Conservation (phyloP, 805 yeast genomes). For the Brettanomyces bruxellensis region DNA sequence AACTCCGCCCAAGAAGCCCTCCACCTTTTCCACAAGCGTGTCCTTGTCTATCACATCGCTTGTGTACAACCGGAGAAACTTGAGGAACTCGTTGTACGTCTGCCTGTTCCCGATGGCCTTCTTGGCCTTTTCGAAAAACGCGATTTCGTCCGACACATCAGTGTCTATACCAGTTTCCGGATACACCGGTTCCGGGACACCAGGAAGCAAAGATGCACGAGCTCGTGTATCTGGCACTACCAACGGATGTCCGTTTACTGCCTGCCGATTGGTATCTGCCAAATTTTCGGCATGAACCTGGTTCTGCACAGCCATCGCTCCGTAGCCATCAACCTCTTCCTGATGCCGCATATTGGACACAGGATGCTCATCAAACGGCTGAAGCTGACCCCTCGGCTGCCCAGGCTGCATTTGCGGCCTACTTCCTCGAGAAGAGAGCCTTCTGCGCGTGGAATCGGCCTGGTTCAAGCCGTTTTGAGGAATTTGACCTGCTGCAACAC, state of each 20-base stretch:
- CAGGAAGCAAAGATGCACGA: constrained; percentile 70
- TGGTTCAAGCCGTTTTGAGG: constrained; percentile 4
- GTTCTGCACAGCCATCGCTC: constrained; percentile 6
- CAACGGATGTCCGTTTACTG: constrained; percentile 8
- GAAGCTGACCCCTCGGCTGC: constrained; percentile 10
- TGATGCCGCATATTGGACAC: constrained; percentile 34
- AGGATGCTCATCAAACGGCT: constrained; percentile 34
- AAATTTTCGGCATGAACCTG: background rate
- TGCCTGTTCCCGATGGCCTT: constrained; percentile 82
- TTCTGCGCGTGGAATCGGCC: constrained; percentile 7
- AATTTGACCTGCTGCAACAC: constrained; percentile 10
- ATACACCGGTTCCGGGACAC: constrained; percentile 76
- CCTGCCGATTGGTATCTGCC: background rate
- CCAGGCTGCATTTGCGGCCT: constrained; percentile 7
- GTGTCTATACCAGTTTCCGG: constrained; percentile 43
- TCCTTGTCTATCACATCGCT: constrained; percentile 83
- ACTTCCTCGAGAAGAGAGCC: background rate
- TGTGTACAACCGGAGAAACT: constrained; percentile 76
- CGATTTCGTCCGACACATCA: constrained; percentile 71
- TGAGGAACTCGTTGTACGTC: constrained; percentile 85
- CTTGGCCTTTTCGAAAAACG: constrained; percentile 88
- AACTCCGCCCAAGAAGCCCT: constrained; percentile 74
- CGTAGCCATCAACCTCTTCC: constrained; percentile 3
- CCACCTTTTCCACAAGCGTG: constrained; percentile 75
- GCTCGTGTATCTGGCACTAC: constrained; percentile 25